Evolutionary conservation across 2,329 filamentous ascomycete species (phyloP), one percentile per base, ranked within the genome.

Genomic region (Fusarium sp.): DNA sequence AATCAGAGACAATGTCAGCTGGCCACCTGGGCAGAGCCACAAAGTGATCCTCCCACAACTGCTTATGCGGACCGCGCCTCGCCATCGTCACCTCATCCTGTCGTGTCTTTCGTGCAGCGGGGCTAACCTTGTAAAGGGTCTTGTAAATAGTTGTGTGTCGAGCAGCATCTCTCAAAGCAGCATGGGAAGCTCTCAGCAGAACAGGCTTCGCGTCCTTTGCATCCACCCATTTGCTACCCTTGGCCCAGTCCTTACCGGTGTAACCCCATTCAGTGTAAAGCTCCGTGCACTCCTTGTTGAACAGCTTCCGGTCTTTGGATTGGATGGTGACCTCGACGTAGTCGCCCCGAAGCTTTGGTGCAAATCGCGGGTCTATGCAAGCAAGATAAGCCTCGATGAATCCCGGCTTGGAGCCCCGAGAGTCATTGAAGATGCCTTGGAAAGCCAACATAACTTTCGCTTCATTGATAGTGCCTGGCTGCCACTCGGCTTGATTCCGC

Each of bases 1-100:
- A 33, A 1, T 27, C 27, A 5, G 40, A 40, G 0, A 60, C 20
- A 46, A 44, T 31, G 0, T 31, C 17, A 3, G 6, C 0, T 0
- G 57, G 57, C 57, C 57, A 60, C 14, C 2, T 44, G 0, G 57
- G 57, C 14, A 60, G 0, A 2, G 57, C 27, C 36, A 60, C 38
- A 24, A 44, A 60, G 14, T 44, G 57, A 44, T 60, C 57, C 0
- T 60, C 38, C 57, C 38, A 44, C 11, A 29, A 0, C 3, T 40
- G 35, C 22, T 58, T 22, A 2, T 5, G 0, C 2, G 38, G 5
- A 1, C 57, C 38, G 1, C 57, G 57, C 1, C 9, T 60, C n/a
- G 38, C 57, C 38, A 60, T 60, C 1, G 5, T 3, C 8, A 44
- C 27, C 9, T 60, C 57, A 5, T 44, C 27, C 14, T 60, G 38